Conservation (phyloP, 2,329 filamentous ascomycete species). For the Meredithiella fracta region DNA sequence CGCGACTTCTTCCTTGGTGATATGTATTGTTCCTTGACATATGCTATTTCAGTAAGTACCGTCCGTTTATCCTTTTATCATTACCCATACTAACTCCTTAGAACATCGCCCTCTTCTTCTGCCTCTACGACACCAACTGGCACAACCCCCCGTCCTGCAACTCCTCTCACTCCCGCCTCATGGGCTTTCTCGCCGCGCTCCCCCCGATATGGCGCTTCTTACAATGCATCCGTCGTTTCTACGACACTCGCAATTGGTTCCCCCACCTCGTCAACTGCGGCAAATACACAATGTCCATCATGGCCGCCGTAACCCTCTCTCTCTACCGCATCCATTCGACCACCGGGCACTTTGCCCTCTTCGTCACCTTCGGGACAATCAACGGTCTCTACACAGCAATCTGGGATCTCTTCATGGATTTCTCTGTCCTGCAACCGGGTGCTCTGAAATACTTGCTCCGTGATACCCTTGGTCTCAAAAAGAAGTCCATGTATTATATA, state of each 20-base stretch:
- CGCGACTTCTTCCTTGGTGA: conserved; percentile 95
- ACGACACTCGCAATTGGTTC: conserved; percentile 72
- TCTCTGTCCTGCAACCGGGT: conserved; percentile 69
- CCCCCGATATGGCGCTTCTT: conserved; percentile 81
- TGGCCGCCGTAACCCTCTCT: conserved; percentile 62
- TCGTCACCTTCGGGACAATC: conserved; percentile 63
- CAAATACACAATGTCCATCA: conserved; percentile 76
- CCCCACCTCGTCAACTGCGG: conserved; percentile 85
- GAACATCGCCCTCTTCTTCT: conserved; percentile 91
- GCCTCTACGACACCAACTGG: conserved; percentile 73
- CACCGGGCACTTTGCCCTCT: conserved; percentile 45
- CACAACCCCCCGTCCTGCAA: conserved; percentile 60
- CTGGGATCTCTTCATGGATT: conserved; percentile 96
- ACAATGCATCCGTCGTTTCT: conserved; percentile 80
- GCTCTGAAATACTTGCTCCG: conserved; percentile 53
- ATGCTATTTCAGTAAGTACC: conserved; percentile 36
- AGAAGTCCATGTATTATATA: conserved; percentile 65
- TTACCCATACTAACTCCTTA: conserved; percentile 20
- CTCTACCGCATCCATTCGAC: conserved; percentile 61
- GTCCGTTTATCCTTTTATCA: background rate
- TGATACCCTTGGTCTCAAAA: conserved; percentile 63
- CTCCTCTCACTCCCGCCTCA: conserved; percentile 61
- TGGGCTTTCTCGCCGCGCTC: conserved; percentile 72
- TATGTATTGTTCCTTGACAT: conserved; percentile 92
- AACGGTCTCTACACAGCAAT: conserved; percentile 71